phyloP scores from a whole-genome alignment of 202 grass and related monocot genomes.

The Digitaria exilis region DNA sequence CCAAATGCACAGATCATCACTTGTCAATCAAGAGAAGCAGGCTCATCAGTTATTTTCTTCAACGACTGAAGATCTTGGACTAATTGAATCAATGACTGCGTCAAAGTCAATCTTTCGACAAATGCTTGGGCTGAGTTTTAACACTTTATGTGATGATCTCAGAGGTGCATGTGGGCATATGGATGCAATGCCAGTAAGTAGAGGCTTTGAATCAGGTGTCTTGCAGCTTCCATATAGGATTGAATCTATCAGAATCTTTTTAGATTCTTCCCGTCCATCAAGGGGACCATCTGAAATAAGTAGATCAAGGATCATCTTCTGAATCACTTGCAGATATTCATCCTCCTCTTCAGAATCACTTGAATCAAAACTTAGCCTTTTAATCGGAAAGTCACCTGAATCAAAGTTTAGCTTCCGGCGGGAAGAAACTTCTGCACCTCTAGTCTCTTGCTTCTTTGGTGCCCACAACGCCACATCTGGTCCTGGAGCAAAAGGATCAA shows the following conservation, averaged over 20 bases:
- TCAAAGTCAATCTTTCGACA: constrained; percentile 75
- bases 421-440: constrained; percentile 35
- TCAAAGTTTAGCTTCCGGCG: constrained; percentile 70
- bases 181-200: constrained; percentile 55
- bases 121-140: constrained; percentile 50
- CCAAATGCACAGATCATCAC: constrained; percentile 19
- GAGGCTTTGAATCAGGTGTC: constrained; percentile 57
- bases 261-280: constrained; percentile 37
- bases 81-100: constrained; percentile 31
- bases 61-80: background rate
- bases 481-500: constrained; percentile 89
- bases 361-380: constrained; percentile 51
- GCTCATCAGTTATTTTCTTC: constrained; percentile 17
- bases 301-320: constrained; percentile 72
- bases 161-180: constrained; percentile 57
- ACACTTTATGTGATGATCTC: constrained; percentile 41
- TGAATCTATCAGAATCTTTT: constrained; percentile 17
- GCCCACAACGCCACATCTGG: constrained; percentile 60
- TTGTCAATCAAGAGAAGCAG: background rate
- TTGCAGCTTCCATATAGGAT: constrained; percentile 33
- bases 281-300: constrained; percentile 47
- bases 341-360: constrained; percentile 66
- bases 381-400: constrained; percentile 39
- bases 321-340: constrained; percentile 46
- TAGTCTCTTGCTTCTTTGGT: constrained; percentile 67